Base-by-base conservation (phyloP, 2,329 filamentous ascomycete species). In the Didymella lethalis region DNA sequence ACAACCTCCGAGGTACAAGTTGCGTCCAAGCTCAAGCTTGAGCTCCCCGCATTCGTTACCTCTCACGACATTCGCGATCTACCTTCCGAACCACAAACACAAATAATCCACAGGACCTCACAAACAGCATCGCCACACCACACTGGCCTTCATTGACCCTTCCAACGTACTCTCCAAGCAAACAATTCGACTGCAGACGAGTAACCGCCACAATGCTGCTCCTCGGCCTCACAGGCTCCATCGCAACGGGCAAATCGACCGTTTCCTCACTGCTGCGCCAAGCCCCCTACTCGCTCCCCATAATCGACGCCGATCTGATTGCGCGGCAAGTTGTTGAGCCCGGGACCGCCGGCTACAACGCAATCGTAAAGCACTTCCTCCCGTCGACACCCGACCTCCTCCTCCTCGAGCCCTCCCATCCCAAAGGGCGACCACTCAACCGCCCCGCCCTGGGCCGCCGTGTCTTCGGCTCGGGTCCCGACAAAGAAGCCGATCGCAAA, bases 231-330 rank as follows among this genome's bases (percentile, higher is more conserved):
- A 99, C 95, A 8, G 95, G 95, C 75, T 97, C 93, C 61, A 98
- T 99, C 75, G 95, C 95, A 61, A 99, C 95, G 6, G 95, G 95
- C 77, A 99, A 99, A 85, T 97, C 94, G 45, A 99, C 94, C 66
- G 93, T 97, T 54, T 97, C 95, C 28, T 83, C 85, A 38, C 85
- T 97, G 68, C 90, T 99, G 70, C 87, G 90, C 49, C 84, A 86
- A 4, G 83, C 91, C 5, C 95, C 94, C 0, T 91, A 97, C 82
- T 89, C 86, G 61, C 85, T 99, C 62, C 93, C 95, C 70, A 85
- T 99, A 68, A 89, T 99, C 81, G 95, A 99, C 75, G 94, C 95
- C 74, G 95, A 99, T 81, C 80, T 96, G 55, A 85, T 98, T 61
- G 94, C 95, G 47, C 93, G 94, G 69, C 86, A 95, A 77, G 95